Percentiles rank a stretch among this genome's conserved stretches.
Conservation (phyloP, 306 rosid genomes). For the Glycine latifolia region DNA sequence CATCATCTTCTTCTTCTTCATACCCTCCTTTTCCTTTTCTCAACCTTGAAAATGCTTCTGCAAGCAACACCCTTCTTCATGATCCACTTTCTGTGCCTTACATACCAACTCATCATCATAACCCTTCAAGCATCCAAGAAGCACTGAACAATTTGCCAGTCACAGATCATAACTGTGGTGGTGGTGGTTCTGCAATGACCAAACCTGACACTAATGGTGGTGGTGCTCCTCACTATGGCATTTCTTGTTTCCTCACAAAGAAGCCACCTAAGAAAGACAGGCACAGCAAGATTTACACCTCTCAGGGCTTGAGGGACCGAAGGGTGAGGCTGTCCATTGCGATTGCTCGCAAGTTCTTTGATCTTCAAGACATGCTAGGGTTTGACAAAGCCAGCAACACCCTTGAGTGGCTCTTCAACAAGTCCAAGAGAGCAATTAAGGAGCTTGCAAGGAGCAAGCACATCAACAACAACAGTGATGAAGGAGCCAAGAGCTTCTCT, state of each 20-base stretch:
- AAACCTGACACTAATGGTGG: conserved; percentile 39
- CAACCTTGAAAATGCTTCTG: conserved; percentile 48
- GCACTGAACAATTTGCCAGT: conserved; percentile 44
- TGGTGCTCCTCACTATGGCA: conserved; percentile 30
- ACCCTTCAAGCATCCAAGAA: conserved; percentile 45
- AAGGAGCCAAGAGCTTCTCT: conserved; percentile 39
- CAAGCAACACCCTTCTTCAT: conserved; percentile 45
- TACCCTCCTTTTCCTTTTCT: conserved; percentile 50
- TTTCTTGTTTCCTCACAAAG: conserved; percentile 48
- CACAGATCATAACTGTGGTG: conserved; percentile 40
- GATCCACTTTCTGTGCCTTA: conserved; percentile 55
- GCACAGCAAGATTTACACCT: conserved; percentile 94
- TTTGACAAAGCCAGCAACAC: conserved; percentile 93
- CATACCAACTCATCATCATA: conserved; percentile 40
- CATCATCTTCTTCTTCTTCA: conserved; percentile 45
- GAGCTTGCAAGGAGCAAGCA: conserved; percentile 54
- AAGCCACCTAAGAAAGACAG: conserved; percentile 69
- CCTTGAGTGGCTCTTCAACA: conserved; percentile 88
- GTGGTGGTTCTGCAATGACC: conserved; percentile 31
- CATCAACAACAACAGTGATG: conserved; percentile 39
- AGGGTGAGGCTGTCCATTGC: conserved; percentile 88
- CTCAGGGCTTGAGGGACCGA: conserved; percentile 90
- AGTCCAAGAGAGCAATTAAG: conserved; percentile 75
- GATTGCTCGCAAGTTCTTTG: conserved; percentile 89
- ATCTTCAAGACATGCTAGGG: conserved; percentile 97